Evolutionary conservation across 805 yeast genomes (phyloP), one percentile per base, ranked within the genome.

Genomic region (Candida maesae): DNA sequence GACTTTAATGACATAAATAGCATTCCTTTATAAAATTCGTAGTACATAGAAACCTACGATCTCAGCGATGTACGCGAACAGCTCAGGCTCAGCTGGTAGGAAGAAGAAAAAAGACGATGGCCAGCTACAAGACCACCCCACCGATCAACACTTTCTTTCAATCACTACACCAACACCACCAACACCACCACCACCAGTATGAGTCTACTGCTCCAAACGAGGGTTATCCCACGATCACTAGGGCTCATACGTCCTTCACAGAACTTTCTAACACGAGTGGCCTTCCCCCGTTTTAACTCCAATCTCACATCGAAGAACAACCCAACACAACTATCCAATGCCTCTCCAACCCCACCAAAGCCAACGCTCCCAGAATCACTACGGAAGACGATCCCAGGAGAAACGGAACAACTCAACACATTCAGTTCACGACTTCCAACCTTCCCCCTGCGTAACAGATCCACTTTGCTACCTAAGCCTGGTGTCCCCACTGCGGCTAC

Each of bases 391-490:
- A 48, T 56, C 27, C 60, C 60, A 12, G 60, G 60, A 15, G 49
- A 49, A 24, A 56, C 59, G 2, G 56, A 48, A 16, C 56, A 55
- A 27, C 46, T 57, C 5, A 55, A 84, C 54, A 71, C 72, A 1
- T 44, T 79, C 30, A 47, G 55, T n/a, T 79, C 81, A 37, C 63
- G 93, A 26, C 50, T 85, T 2, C 93, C 93, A 4, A 65, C 69
- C 36, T 77, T 84, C 46, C 84, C 87, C 3, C 65, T 84, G 21
- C 76, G 74, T 25, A 80, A 78, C 46, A 88, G 80, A 44, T 84
- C 89, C 1, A 75, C 87, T 0, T 67, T 84, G 27, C 64, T 84
- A 27, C 93, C 93, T 10, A 70, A 82, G 25, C 85, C 89, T 0
- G 85, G 84, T 12, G 86, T 84, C 10, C 95, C 95, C 9, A 74